These are phyloP conservation scores for Hysterium pulicare DNA, from an alignment of 2,329 filamentous ascomycete species.

Conservation along the genomic window DNA sequence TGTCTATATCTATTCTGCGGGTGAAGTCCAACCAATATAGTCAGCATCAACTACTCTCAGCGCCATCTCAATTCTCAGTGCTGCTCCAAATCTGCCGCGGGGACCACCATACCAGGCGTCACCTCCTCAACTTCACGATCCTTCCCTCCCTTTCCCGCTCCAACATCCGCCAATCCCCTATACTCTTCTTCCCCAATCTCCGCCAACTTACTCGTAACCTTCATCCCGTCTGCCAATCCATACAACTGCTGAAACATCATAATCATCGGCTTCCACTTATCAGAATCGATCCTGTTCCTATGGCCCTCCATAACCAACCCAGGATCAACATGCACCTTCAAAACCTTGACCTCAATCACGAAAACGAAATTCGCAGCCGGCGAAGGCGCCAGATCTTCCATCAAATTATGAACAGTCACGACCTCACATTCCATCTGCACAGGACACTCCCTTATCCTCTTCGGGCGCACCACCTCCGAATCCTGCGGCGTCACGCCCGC, in stretches of 20 bases:
- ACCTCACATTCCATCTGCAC: slow-evolving; percentile 45
- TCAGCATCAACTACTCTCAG: too few species aligned
- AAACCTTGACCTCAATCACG: slow-evolving; percentile 37
- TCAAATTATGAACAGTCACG: slow-evolving; percentile 28
- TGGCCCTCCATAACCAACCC: slow-evolving; percentile 36
- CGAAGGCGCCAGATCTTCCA: slow-evolving; percentile 29
- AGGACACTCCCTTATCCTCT: slow-evolving; percentile 39
- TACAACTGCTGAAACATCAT: slow-evolving; percentile 47
- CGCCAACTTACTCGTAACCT: slow-evolving; percentile 17
- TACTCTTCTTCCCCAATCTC: slow-evolving; percentile 34
- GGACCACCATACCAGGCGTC: too few species aligned
- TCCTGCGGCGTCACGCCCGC: slow-evolving; percentile 33
- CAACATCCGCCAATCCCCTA: too few species aligned
- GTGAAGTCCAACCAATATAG: too few species aligned
- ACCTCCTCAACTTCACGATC: too few species aligned
- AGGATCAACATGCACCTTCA: slow-evolving; percentile 34
- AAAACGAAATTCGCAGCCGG: slow-evolving; percentile 21
- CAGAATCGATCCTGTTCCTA: slow-evolving; percentile 41
- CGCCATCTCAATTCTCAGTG: too few species aligned
- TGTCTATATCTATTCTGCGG: too few species aligned
- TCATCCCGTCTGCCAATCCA: slow-evolving; percentile 31
- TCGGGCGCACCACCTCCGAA: slow-evolving; percentile 34
- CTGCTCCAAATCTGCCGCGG: too few species aligned
- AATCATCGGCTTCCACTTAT: slow-evolving; percentile 45
- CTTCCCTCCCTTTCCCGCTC: too few species aligned